Conservation (phyloP, 345 rosid genomes). For the Eucalyptus tenuipes region DNA sequence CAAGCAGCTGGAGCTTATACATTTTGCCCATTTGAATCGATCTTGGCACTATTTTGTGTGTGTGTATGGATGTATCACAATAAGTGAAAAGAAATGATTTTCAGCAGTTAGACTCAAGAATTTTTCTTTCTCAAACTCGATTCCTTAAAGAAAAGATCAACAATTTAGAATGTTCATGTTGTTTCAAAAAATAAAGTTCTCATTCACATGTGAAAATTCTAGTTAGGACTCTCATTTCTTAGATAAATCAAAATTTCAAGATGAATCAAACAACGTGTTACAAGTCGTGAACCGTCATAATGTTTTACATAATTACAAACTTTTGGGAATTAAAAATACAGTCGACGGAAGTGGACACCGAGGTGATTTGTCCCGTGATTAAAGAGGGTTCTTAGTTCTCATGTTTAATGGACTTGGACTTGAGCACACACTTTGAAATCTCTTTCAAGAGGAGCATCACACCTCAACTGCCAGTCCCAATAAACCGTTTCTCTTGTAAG, state of each 20-base stretch:
- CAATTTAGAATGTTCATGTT: neutral
- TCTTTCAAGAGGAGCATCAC: neutral
- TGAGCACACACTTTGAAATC: neutral
- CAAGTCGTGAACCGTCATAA: neutral
- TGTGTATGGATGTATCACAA: neutral
- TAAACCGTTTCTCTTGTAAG: neutral
- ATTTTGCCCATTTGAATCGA: neutral
- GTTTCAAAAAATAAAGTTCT: neutral
- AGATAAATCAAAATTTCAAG: neutral
- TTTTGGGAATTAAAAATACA: neutral
- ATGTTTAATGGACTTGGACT: neutral
- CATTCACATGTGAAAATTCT: neutral
- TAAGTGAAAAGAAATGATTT: neutral
- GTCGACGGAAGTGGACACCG: neutral
- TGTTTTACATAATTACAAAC: neutral
- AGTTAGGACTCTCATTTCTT: neutral
- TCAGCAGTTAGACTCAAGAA: neutral
- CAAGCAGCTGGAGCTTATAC: neutral
- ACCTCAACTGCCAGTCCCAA: neutral
- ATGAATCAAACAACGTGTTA: neutral
- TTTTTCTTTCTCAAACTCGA: neutral
- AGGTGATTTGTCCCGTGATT: rapidly evolving
- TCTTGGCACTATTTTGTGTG: neutral
- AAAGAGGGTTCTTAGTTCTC: neutral
- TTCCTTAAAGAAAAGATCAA: neutral